Base-by-base conservation (phyloP, 257 asterid species). In the Penstemon davidsonii region DNA sequence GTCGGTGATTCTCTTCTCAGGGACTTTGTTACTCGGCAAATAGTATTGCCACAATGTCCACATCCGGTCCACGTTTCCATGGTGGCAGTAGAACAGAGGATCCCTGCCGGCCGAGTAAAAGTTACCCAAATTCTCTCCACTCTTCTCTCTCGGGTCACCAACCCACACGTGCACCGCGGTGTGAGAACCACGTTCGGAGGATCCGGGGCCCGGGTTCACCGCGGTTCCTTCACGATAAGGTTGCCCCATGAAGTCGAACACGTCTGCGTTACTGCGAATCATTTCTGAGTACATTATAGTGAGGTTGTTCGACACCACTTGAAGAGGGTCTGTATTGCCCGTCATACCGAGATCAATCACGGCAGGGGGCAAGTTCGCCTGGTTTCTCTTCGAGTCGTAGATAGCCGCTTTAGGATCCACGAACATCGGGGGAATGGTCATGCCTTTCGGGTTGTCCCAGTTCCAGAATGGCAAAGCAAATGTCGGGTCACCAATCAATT, bases 51-150 rank as follows among this genome's bases (percentile, higher is more conserved):
- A 87, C 0, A 83, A 46, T 0, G 84, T 19, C 96, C 96, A 89
- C 96, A 89, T 70, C 0, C 96, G 50, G 44, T 89, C 96, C 0
- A 83, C 80, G 25, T 87, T 87, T 0, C 84, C 70, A 70, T 89
- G 96, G 54, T 87, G 96, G 33, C 66, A 56, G 59, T 83, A 89
- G 78, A 89, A 89, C 6, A 81, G 0, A 0, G 77, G 18, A 69
- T 89, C 96, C 64, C 92, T 73, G 0, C 80, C 92, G 0, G 95
- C 89, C 0, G 91, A 85, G 72, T 87, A 83, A 61, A 86, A 86
- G 73, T 82, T 84, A 0, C 95, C 95, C 92, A 87, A 74, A 73
- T 87, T 77, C 45, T 85, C 95, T 0, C 8, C 0, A 67, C 67
- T 63, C 3, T 55, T 44, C 41, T 81, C 66, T 33, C 55, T 52